A percentile compares a stretch with the other conserved stretches of the same genome.
phyloP scores from a whole-genome alignment of 352 stramenopile genomes.

The Phytopythium sindhum region DNA sequence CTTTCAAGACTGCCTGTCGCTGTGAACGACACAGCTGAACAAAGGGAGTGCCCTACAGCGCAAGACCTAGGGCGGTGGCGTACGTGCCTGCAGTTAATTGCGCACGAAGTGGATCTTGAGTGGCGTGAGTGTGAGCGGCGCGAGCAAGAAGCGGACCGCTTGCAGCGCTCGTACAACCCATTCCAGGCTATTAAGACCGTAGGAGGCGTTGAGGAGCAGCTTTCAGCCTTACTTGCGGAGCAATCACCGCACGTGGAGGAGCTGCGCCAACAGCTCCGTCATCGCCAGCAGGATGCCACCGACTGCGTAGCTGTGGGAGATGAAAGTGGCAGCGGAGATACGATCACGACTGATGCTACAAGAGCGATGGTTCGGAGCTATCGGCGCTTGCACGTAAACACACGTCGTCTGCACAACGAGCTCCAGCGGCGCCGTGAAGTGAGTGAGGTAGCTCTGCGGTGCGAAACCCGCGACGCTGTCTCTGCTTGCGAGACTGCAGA shows the following conservation, averaged over 20 bases:
- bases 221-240: conserved; percentile 27
- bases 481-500: not conserved
- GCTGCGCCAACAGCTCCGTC: conserved; percentile 43
- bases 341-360: not conserved
- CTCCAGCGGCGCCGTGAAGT: conserved; percentile 33
- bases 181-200: conserved; percentile 51
- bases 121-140: conserved; percentile 9
- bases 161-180: conserved; percentile 39
- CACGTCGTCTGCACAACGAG: conserved; percentile 26
- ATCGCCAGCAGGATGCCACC: conserved; percentile 45
- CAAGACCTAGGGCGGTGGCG: not conserved
- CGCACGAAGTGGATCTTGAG: conserved; percentile 36
- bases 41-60: not conserved
- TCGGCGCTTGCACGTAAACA: conserved; percentile 21
- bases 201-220: conserved; percentile 47
- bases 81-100: conserved; percentile 33
- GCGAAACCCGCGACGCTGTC: conserved; percentile 18
- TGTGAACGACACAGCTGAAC: not conserved
- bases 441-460: conserved; percentile 24
- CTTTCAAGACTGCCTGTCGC: not conserved
- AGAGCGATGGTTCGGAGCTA: not conserved
- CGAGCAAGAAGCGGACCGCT: conserved; percentile 15
- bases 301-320: not conserved
- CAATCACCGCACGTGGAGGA: conserved; percentile 20
- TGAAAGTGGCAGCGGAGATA: not conserved